Base-by-base conservation (phyloP, 805 yeast genomes). In the Sugiyamaella qingdaonensis region DNA sequence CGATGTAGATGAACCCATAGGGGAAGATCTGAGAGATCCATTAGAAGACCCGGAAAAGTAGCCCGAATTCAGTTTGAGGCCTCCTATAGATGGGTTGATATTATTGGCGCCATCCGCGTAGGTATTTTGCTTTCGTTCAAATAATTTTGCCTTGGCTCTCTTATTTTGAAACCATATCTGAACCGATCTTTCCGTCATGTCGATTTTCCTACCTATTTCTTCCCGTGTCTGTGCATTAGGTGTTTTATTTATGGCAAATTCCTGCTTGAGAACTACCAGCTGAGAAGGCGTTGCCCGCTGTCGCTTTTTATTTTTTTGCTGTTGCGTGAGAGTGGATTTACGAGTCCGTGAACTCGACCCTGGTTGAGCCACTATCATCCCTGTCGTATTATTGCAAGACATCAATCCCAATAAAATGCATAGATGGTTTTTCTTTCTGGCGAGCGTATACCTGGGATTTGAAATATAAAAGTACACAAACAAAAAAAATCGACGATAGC, bases 161-260 rank as follows among this genome's bases (percentile, higher is more conserved):
- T 84, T 87, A 70, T 94, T 94, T 72, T 94, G 99, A 72, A 94
- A 94, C 99, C 99, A 94, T 56, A 92, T 89, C 73, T 94, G 99
- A 33, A 94, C 96, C 1, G 97, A 96, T 68, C 91, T 89, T 69
- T 91, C 97, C 13, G 92, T 82, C 98, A 94, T 94, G 60, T 83
- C 84, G 41, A 94, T 94, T 58, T 75, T 79, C 27, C 73, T 68
- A 3, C 98, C 96, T 58, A 94, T 87, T 59, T 84, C 87, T 42
- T 80, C 75, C 31, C 64, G 45, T 2, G 52, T 44, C 14, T 58
- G 56, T 9, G 64, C 61, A 47, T 47, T 56, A 11, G 64, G 64
- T 9, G 64, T 59, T 5, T 54, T 55, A 41, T 58, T 58, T 10
- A 24, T 48, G 13, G 42, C 43, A 44, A 61, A 61, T 34, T 58